A percentile compares a stretch with the other conserved stretches of the same genome.
Evolutionary conservation across 2,329 filamentous ascomycete genomes (phyloP).

Genomic region (Phialophora tarda): DNA sequence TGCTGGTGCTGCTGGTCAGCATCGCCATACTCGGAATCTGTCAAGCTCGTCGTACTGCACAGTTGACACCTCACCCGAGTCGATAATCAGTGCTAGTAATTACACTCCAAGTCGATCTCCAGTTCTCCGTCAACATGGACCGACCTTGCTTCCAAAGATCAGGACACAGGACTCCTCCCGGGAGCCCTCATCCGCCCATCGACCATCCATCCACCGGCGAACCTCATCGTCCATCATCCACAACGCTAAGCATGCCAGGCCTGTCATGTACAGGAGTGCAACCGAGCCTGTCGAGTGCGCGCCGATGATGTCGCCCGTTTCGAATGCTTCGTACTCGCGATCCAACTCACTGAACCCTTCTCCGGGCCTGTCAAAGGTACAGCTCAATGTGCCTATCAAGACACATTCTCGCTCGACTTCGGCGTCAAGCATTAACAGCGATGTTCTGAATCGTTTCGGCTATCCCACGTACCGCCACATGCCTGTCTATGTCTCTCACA

Average conservation of each 20-base stretch:
- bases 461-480: constrained; percentile 85
- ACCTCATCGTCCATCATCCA: constrained; percentile 49
- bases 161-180: constrained; percentile 73
- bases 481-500: constrained; percentile 61
- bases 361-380: constrained; percentile 36
- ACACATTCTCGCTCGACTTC: constrained; percentile 66
- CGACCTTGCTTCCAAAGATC: constrained; percentile 82
- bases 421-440: constrained; percentile 70
- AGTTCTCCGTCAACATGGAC: constrained; percentile 74
- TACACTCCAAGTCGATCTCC: constrained; percentile 75
- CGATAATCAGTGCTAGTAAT: constrained; percentile 65
- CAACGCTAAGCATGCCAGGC: constrained; percentile 59
- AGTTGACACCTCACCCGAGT: constrained; percentile 71
- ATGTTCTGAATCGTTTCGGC: constrained; percentile 70
- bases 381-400: constrained; percentile 48
- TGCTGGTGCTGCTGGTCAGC: constrained; percentile 44
- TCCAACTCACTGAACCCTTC: constrained; percentile 38
- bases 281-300: constrained; percentile 54
- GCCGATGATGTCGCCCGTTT: constrained; percentile 54
- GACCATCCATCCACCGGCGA: constrained; percentile 27
- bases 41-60: constrained; percentile 67
- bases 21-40: constrained; percentile 64
- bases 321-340: constrained; percentile 42
- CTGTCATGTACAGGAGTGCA: constrained; percentile 52
- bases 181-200: constrained; percentile 24